phyloP scores from a whole-genome alignment of 129 eudicot species.

The Escallonia rubra region DNA sequence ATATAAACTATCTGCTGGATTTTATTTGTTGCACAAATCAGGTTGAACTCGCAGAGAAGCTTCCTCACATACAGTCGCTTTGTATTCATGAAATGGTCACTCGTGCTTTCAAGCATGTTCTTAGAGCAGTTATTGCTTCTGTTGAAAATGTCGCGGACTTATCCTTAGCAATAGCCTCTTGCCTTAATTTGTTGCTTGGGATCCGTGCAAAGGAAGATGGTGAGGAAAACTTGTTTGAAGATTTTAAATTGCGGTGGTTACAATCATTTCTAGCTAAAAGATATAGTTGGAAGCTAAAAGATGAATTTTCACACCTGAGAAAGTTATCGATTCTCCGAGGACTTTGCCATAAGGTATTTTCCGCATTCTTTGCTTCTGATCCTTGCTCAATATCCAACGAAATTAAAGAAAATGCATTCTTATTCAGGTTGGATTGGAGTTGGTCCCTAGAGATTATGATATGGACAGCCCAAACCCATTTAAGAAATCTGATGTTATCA shows the following conservation, averaged over 20 bases:
- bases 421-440: slow-evolving; percentile 83
- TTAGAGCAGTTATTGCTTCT: slow-evolving; percentile 86
- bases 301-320: slow-evolving; percentile 72
- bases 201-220: slow-evolving; percentile 19
- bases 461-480: slow-evolving; percentile 75
- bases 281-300: slow-evolving; percentile 74
- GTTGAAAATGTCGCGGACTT: slow-evolving; percentile 48
- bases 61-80: slow-evolving; percentile 95
- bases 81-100: slow-evolving; percentile 98
- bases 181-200: slow-evolving; percentile 86
- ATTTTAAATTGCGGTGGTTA: slow-evolving; percentile 75
- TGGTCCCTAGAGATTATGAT: slow-evolving; percentile 90
- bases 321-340: slow-evolving; percentile 91
- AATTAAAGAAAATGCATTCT: slow-evolving; percentile 8
- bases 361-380: slow-evolving; percentile 6
- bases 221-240: slow-evolving; percentile 32
- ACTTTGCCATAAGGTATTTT: slow-evolving; percentile 81
- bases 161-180: slow-evolving; percentile 64
- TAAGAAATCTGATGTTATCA: slow-evolving; percentile 65
- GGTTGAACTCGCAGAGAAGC: slow-evolving; percentile 97
- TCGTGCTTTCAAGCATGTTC: slow-evolving; percentile 88
- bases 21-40: slow-evolving; percentile 27
- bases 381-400: not conserved
- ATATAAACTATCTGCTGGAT: slow-evolving; percentile 3
- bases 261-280: slow-evolving; percentile 59